phyloP scores from a whole-genome alignment of 441 rosid species.

The Adansonia gregorii region DNA sequence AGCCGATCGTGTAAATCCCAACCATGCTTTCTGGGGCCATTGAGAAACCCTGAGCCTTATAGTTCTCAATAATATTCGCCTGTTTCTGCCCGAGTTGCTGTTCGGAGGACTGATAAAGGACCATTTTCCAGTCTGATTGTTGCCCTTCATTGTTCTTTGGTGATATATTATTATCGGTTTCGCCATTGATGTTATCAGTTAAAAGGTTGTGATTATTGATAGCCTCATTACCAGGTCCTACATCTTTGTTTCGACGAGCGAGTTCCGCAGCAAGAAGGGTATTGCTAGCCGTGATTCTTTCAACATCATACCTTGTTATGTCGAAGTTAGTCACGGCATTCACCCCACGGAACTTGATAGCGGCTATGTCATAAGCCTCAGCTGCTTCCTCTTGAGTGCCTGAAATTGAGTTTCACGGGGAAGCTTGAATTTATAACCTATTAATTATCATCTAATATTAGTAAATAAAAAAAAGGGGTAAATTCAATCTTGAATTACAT shows the following conservation, averaged over 20 bases:
- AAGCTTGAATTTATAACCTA: neutral
- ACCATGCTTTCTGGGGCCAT: constrained; percentile 43
- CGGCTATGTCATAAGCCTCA: constrained; percentile 50
- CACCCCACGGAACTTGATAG: constrained; percentile 15
- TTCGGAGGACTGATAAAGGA: constrained; percentile 42
- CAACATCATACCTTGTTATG: constrained; percentile 86
- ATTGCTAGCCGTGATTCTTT: constrained; percentile 83
- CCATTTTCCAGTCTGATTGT: constrained; percentile 55
- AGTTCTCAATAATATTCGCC: constrained; percentile 26
- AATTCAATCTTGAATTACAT: constrained; percentile 14
- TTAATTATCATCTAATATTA: neutral
- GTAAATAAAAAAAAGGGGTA: neutral
- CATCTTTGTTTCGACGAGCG: constrained; percentile 71
- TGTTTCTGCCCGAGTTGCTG: constrained; percentile 32
- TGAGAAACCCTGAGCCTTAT: constrained; percentile 40
- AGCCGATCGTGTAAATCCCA: constrained; percentile 38
- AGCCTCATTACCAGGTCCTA: constrained; percentile 31
- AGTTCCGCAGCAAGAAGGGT: constrained; percentile 85
- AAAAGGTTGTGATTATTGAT: constrained; percentile 26
- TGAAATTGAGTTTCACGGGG: constrained; percentile 29
- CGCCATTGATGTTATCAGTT: constrained; percentile 30
- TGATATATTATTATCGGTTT: constrained; percentile 28
- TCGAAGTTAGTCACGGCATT: constrained; percentile 96
- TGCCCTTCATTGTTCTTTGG: constrained; percentile 37
- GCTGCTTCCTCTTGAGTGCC: constrained; percentile 99